These are phyloP conservation scores for Cardiospermum halicacabum DNA, from an alignment of 345 rosid species.

Conservation along the genomic window DNA sequence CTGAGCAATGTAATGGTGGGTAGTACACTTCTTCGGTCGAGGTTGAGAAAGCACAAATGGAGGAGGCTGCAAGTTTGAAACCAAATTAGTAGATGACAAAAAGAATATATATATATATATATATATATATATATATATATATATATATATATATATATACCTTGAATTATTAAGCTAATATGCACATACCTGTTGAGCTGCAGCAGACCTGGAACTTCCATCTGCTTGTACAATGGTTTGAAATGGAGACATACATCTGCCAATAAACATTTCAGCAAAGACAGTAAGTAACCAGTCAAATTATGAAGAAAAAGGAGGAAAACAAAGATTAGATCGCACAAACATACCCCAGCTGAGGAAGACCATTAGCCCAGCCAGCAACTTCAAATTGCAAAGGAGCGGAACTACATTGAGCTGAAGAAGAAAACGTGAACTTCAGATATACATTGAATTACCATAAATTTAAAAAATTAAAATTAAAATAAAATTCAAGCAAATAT, in stretches of 20 bases:
- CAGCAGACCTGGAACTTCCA: slow-evolving; percentile 25
- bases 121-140: background rate
- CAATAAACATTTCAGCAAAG: background rate
- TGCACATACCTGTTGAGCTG: slow-evolving; percentile 31
- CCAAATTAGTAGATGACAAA: background rate
- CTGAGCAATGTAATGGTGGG: slow-evolving; percentile 51
- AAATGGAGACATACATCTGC: slow-evolving; percentile 34
- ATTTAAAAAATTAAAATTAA: too few species aligned
- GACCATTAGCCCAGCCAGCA: slow-evolving; percentile 31
- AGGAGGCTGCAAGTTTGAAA: slow-evolving; percentile 21
- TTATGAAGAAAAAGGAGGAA: background rate
- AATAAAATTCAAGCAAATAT: background rate
- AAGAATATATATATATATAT: background rate
- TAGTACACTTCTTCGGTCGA: slow-evolving; percentile 49
- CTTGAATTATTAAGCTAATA: background rate
- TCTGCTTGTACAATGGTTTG: slow-evolving; percentile 31
- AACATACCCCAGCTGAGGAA: slow-evolving; percentile 39
- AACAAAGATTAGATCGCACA: slow-evolving; percentile 1
- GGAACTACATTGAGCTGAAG: slow-evolving; percentile 37
- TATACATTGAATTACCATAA: background rate
- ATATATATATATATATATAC: background rate
- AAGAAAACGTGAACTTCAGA: slow-evolving; percentile 6
- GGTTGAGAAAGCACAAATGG: slow-evolving; percentile 33
- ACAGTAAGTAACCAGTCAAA: background rate
- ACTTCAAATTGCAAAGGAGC: slow-evolving; percentile 30